These are phyloP conservation scores for Ziziphus jujuba DNA, from an alignment of 306 rosid species.

Conservation along the genomic window DNA sequence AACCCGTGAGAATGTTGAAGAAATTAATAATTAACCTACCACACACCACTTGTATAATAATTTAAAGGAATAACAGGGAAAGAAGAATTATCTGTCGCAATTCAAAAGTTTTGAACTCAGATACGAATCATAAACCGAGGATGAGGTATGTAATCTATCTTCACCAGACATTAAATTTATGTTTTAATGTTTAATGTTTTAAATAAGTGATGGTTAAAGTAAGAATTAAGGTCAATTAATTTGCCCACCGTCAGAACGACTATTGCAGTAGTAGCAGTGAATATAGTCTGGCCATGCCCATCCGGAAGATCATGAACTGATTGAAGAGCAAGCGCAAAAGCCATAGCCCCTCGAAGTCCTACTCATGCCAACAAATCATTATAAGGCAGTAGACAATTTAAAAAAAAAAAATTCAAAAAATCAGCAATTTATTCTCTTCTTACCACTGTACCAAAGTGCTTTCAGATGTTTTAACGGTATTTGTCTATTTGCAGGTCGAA, in stretches of 20 bases:
- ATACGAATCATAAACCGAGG: not conserved
- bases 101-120: too few species aligned
- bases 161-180: not conserved
- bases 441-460: constrained; percentile 99
- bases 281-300: constrained; percentile 97
- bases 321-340: constrained; percentile 97
- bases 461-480: constrained; percentile 83
- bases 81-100: too few species aligned
- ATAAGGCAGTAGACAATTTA: constrained; percentile 6
- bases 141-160: not conserved
- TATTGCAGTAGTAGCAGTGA: constrained; percentile 98
- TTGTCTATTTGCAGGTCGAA: constrained; percentile 72
- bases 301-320: constrained; percentile 98
- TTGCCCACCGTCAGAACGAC: constrained; percentile 88
- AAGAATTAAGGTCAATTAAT: constrained; percentile 16
- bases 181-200: too few species aligned
- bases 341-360: constrained; percentile 99
- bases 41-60: too few species aligned
- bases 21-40: too few species aligned
- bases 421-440: constrained; percentile 30
- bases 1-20: too few species aligned
- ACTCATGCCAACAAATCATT: constrained; percentile 23
- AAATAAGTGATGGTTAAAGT: not conserved
- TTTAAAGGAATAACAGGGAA: too few species aligned
- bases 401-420: constrained; percentile 4